phyloP scores from a whole-genome alignment of 306 rosid species.

The Quercus berberidifolia region DNA sequence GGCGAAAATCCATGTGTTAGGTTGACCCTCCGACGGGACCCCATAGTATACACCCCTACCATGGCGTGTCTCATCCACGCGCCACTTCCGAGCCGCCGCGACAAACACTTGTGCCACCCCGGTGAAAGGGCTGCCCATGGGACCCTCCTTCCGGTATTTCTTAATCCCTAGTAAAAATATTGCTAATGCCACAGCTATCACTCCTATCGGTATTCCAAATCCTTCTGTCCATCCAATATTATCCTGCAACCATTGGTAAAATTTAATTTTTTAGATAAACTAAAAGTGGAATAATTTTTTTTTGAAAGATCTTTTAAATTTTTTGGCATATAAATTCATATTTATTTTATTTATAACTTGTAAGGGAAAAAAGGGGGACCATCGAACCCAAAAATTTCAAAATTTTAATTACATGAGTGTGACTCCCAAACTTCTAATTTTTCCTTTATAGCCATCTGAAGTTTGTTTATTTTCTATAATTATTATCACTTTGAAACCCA shows the following conservation, averaged over 20 bases:
- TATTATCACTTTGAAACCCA: no score
- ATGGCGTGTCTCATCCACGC: slow-evolving; percentile 20
- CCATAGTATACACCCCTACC: slow-evolving; percentile 21
- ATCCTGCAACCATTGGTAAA: slow-evolving; percentile 30
- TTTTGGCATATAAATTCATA: no score
- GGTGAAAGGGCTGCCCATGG: slow-evolving; percentile 57
- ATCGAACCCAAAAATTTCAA: no score
- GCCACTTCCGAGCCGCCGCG: slow-evolving; percentile 48
- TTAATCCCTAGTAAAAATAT: slow-evolving; percentile 49
- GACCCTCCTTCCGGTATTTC: slow-evolving; percentile 43
- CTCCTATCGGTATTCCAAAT: slow-evolving; percentile 47
- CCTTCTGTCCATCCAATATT: slow-evolving; percentile 70
- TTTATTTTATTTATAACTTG: no score
- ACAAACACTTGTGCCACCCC: slow-evolving; percentile 57
- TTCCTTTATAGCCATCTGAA: no score
- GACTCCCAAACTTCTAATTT: no score
- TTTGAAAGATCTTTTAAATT: background rate
- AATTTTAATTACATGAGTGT: no score
- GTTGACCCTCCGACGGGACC: slow-evolving; percentile 15
- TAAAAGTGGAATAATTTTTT: background rate
- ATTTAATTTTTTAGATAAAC: background rate
- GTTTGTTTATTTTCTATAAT: no score
- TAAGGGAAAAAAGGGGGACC: no score
- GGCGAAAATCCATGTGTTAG: slow-evolving; percentile 16
- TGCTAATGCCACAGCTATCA: slow-evolving; percentile 44